These are phyloP conservation scores for Pythium grandisporangium DNA, from an alignment of 352 stramenopile species.

Conservation along the genomic window DNA sequence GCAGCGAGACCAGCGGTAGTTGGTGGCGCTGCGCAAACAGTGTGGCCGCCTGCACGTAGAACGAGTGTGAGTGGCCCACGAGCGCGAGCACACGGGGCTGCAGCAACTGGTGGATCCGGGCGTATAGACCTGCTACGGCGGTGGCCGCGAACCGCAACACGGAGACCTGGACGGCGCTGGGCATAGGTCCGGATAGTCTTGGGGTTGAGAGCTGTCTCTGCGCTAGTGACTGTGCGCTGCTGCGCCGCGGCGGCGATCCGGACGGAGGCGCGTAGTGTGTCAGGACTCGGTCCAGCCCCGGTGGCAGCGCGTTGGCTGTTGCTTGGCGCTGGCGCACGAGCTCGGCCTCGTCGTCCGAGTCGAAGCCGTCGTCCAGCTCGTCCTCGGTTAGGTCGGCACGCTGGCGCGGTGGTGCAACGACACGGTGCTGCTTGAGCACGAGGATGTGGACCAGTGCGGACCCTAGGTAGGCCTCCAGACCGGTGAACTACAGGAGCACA, in stretches of 20 bases:
- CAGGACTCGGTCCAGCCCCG: constrained; percentile 22
- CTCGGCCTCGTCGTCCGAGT: constrained; percentile 45
- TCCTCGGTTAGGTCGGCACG: too few species aligned
- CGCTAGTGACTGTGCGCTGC: too few species aligned
- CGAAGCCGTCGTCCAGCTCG: constrained; percentile 20
- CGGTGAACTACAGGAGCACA: constrained; percentile 16
- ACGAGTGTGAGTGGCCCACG: constrained; percentile 31
- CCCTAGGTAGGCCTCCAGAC: constrained; percentile 19
- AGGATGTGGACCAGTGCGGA: constrained; percentile 21
- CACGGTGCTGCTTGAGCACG: constrained; percentile 27
- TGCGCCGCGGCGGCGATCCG: too few species aligned
- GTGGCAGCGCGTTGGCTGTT: constrained; percentile 16
- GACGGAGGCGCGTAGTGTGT: constrained; percentile 16
- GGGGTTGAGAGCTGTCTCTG: too few species aligned
- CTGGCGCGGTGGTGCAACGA: constrained; percentile 5
- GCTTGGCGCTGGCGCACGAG: constrained; percentile 8
- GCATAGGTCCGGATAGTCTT: too few species aligned
- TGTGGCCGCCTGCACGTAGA: constrained; percentile 22
- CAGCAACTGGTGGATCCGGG: too few species aligned
- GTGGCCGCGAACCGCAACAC: too few species aligned
- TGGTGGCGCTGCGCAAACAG: constrained; percentile 14
- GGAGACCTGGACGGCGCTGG: too few species aligned
- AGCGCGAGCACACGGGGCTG: constrained; percentile 20
- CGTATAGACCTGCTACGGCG: too few species aligned
- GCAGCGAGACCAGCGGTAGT: constrained; percentile 19